These are phyloP conservation scores for Epichloe sibirici DNA, from an alignment of 2,329 filamentous ascomycete genomes.

Conservation along the genomic window DNA sequence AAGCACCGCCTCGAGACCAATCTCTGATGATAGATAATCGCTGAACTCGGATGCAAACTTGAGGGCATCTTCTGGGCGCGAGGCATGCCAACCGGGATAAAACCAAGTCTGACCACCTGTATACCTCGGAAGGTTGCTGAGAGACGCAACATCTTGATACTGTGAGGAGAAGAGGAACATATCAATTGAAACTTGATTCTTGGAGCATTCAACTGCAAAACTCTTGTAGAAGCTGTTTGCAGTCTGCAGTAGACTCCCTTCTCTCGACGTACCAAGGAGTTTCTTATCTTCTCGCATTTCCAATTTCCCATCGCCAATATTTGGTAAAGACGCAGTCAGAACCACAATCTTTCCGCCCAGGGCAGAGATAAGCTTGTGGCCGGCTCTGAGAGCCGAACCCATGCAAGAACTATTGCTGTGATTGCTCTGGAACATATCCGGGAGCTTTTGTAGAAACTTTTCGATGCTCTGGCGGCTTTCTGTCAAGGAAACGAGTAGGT, in stretches of 20 bases:
- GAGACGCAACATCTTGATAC: slow-evolving; percentile 92
- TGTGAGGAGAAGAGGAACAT: slow-evolving; percentile 96
- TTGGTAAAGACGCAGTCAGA: slow-evolving; percentile 79
- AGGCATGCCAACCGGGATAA: slow-evolving; percentile 96
- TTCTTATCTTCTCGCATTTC: slow-evolving; percentile 97
- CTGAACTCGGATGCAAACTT: slow-evolving; percentile 97
- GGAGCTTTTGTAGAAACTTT: slow-evolving; percentile 78
- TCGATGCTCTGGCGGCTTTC: slow-evolving; percentile 89
- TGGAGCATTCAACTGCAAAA: slow-evolving; percentile 96
- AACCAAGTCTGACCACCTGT: slow-evolving; percentile 98
- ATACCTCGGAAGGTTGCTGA: slow-evolving; percentile 91
- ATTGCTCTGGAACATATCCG: slow-evolving; percentile 93
- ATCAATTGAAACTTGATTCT: slow-evolving; percentile 96
- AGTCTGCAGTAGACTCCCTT: slow-evolving; percentile 76
- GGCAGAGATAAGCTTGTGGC: slow-evolving; percentile 89
- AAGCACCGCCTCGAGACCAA: slow-evolving; percentile 89
- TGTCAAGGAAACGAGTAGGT: slow-evolving; percentile 77
- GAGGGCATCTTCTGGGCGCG: slow-evolving; percentile 85
- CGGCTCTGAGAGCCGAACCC: slow-evolving; percentile 83
- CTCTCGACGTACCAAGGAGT: slow-evolving; percentile 83
- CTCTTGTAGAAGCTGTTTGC: slow-evolving; percentile 97
- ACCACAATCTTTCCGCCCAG: slow-evolving; percentile 93
- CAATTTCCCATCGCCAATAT: slow-evolving; percentile 77
- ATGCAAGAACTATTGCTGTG: slow-evolving; percentile 85
- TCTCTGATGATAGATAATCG: slow-evolving; percentile 92